phyloP scores from a whole-genome alignment of 768 basidiomycete genomes.

The Russula brevipes region DNA sequence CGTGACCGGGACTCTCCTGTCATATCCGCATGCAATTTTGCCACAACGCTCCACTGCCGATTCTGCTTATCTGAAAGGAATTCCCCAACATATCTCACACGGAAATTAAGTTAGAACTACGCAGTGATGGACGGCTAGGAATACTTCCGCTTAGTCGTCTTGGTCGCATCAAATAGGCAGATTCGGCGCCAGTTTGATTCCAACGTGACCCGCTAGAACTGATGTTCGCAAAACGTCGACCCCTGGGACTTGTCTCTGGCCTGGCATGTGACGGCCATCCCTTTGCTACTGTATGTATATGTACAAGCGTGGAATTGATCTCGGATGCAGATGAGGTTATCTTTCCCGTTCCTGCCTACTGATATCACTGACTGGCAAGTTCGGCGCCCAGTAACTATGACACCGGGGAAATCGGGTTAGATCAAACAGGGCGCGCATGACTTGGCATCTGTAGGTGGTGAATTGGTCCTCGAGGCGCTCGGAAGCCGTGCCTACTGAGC shows the following conservation, averaged over 20 bases:
- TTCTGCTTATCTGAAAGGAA: constrained; percentile 6
- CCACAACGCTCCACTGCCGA: constrained; percentile 18
- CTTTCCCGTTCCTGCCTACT: constrained; percentile 1
- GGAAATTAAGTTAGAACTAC: constrained; percentile 22
- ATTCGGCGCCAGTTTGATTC: constrained; percentile 6
- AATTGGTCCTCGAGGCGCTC: constrained; percentile 21
- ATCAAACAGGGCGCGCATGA: constrained; percentile 10
- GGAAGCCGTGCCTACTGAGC: background rate
- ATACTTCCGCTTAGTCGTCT: constrained; percentile 1
- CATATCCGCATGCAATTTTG: background rate
- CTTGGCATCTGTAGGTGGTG: constrained; percentile 3
- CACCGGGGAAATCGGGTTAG: constrained; percentile 9
- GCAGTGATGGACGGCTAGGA: constrained; percentile 12
- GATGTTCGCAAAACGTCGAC: background rate
- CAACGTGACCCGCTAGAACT: constrained; percentile 16
- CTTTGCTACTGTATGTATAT: background rate
- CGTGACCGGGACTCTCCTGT: constrained; percentile 1
- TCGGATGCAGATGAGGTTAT: background rate
- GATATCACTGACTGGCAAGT: background rate
- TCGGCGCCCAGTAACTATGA: constrained; percentile 21
- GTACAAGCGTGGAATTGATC: background rate
- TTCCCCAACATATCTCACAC: background rate
- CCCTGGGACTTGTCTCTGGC: constrained; percentile 1
- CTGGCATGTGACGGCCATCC: background rate
- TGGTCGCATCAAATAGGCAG: constrained; percentile 4